Conservation (phyloP, 2,329 filamentous ascomycete species). For the Biscogniauxia marginata region DNA sequence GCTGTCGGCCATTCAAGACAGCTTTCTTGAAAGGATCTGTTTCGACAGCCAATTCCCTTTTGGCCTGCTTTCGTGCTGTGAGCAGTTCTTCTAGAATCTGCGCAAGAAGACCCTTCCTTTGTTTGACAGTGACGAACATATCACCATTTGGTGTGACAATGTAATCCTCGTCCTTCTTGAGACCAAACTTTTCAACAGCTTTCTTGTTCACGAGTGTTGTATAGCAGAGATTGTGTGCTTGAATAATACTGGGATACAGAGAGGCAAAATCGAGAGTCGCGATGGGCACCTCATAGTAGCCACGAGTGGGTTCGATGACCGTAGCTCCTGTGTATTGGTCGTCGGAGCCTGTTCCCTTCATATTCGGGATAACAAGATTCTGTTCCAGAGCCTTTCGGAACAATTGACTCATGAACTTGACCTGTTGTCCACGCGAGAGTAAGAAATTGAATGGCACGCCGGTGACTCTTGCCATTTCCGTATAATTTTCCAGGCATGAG, state of each 20-base stretch:
- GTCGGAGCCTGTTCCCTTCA: constrained; percentile 66
- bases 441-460: constrained; percentile 97
- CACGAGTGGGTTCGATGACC: constrained; percentile 91
- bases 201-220: constrained; percentile 84
- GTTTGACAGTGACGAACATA: constrained; percentile 83
- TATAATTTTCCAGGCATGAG: constrained; percentile 98
- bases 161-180: constrained; percentile 91
- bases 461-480: constrained; percentile 99
- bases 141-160: constrained; percentile 95
- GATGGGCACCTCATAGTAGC: constrained; percentile 92
- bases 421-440: constrained; percentile 87
- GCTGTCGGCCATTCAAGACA: constrained; percentile 92
- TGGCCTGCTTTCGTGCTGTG: constrained; percentile 89
- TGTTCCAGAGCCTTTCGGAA: constrained; percentile 94
- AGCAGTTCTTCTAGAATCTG: constrained; percentile 96
- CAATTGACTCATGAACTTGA: constrained; percentile 96
- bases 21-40: constrained; percentile 98
- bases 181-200: constrained; percentile 69
- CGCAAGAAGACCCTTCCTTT: constrained; percentile 86
- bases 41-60: constrained; percentile 82
- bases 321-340: constrained; percentile 98
- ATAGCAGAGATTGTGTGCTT: constrained; percentile 97
- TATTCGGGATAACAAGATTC: constrained; percentile 89
- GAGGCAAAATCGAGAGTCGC: constrained; percentile 98
- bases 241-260: constrained; percentile 97